Evolutionary conservation across 495 filamentous ascomycete genomes (phyloP).

Genomic region (Penicillium flavigenum): DNA sequence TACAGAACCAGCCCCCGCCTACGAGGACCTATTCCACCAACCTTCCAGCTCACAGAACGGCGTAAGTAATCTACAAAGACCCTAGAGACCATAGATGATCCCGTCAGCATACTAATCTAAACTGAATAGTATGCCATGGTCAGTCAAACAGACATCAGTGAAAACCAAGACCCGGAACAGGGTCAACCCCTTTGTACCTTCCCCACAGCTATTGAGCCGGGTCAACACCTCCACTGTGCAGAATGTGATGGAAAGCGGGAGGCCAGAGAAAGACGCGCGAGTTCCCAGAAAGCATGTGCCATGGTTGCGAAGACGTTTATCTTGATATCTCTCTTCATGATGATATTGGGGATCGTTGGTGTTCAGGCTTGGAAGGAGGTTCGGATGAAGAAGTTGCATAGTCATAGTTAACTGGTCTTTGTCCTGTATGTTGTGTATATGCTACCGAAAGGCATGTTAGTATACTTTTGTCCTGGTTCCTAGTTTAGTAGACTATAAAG

Average conservation of each 20-base stretch:
- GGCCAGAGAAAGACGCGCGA: constrained; percentile 10
- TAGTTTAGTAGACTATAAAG: too few species aligned
- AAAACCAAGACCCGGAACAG: constrained; percentile 2
- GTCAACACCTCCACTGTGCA: constrained; percentile 17
- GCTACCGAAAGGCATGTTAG: not conserved
- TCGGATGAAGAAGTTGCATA: constrained; percentile 1
- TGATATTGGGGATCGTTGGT: constrained; percentile 17
- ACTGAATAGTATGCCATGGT: constrained; percentile 8
- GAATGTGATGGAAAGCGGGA: constrained; percentile 19
- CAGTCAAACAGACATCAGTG: not conserved
- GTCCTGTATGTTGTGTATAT: not conserved
- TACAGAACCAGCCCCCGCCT: constrained; percentile 18
- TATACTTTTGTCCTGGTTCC: too few species aligned
- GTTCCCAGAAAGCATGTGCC: constrained; percentile 3
- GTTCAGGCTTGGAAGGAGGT: constrained; percentile 9
- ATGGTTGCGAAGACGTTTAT: constrained; percentile 17
- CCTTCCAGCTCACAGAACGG: constrained; percentile 1
- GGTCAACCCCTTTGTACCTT: not conserved
- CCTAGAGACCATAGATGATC: not conserved
- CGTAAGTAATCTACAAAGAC: not conserved
- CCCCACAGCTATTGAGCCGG: too few species aligned
- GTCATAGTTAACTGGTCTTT: not conserved
- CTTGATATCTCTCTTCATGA: constrained; percentile 14
- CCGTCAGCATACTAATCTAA: not conserved
- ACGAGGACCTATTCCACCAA: constrained; percentile 16